A percentile compares a stretch with the other conserved stretches of the same genome.
phyloP scores from a whole-genome alignment of 257 asterid genomes.

The Salvia rosmarinus region DNA sequence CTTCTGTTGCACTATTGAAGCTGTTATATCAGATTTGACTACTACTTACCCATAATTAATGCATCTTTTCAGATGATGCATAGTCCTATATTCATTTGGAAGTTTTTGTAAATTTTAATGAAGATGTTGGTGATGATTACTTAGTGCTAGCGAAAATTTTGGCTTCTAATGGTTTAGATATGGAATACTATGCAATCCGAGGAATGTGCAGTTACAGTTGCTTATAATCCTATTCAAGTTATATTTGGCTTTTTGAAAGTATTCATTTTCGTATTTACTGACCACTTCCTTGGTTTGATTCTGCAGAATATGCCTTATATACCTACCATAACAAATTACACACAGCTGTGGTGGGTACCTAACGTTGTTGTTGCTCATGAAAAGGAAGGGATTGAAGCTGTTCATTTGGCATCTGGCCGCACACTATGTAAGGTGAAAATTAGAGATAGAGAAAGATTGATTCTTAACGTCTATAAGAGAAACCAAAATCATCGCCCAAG shows the following conservation, averaged over 20 bases:
- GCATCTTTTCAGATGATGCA: neutral
- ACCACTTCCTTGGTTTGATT: slow-evolving; percentile 29
- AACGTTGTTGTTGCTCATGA: slow-evolving; percentile 94
- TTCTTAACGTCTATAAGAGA: neutral
- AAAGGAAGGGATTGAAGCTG: slow-evolving; percentile 96
- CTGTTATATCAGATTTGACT: slow-evolving; percentile 10
- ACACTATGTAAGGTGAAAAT: slow-evolving; percentile 83
- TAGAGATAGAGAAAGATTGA: slow-evolving; percentile 23
- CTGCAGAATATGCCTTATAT: slow-evolving; percentile 75
- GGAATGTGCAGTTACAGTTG: slow-evolving; percentile 6
- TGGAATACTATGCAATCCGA: slow-evolving; percentile 3
- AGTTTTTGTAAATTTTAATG: slow-evolving; percentile 10
- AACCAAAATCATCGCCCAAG: slow-evolving; percentile 6
- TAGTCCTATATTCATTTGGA: slow-evolving; percentile 13
- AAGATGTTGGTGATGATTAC: slow-evolving; percentile 17
- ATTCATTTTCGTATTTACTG: slow-evolving; percentile 23
- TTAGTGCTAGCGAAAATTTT: slow-evolving; percentile 12
- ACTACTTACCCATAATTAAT: slow-evolving; percentile 1
- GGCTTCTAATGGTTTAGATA: slow-evolving; percentile 1
- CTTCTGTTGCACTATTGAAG: slow-evolving; percentile 1
- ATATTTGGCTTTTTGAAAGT: slow-evolving; percentile 23
- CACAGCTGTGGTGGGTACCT: slow-evolving; percentile 99
- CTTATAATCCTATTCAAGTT: slow-evolving; percentile 6
- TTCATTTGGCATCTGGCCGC: slow-evolving; percentile 97
- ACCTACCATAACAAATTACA: slow-evolving; percentile 95